Percentiles rank a stretch among this genome's conserved stretches.
Conservation (phyloP, 2,329 filamentous ascomycete genomes). For the Nannizzia gypsea region DNA sequence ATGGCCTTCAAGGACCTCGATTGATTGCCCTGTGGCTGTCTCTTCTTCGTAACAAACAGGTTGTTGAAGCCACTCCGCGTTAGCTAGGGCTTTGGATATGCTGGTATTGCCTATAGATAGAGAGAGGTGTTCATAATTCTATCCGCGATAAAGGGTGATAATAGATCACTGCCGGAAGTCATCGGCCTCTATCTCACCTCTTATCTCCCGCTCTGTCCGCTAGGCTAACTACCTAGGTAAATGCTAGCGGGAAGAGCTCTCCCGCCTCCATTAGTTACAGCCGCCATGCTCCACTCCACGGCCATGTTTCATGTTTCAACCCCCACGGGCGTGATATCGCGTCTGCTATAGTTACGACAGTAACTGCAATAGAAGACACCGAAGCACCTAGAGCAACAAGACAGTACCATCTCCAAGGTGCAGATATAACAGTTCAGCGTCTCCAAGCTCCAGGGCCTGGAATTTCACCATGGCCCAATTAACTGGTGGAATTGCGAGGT, state of each 20-base stretch:
- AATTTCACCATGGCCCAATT: background rate
- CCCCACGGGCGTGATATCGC: background rate
- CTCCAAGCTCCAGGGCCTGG: background rate
- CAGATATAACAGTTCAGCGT: background rate
- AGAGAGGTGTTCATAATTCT: no score
- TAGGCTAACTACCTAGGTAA: background rate
- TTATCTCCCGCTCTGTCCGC: no score
- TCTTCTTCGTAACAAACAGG: background rate
- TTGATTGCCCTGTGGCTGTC: slow-evolving; percentile 14
- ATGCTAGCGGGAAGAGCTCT: background rate
- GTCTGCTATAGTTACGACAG: background rate
- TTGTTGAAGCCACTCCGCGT: background rate
- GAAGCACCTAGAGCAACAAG: no score
- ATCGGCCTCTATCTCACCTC: no score
- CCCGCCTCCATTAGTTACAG: background rate
- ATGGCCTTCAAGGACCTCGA: slow-evolving; percentile 35
- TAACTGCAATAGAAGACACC: background rate
- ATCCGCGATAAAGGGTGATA: no score
- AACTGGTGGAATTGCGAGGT: background rate
- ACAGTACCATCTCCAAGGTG: background rate
- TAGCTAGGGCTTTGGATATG: no score
- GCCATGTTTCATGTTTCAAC: background rate
- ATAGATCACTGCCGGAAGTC: no score
- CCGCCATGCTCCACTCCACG: background rate
- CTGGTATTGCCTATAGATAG: no score